These are phyloP conservation scores for Cytospora mali DNA, from an alignment of 2,329 filamentous ascomycete species.

Conservation along the genomic window DNA sequence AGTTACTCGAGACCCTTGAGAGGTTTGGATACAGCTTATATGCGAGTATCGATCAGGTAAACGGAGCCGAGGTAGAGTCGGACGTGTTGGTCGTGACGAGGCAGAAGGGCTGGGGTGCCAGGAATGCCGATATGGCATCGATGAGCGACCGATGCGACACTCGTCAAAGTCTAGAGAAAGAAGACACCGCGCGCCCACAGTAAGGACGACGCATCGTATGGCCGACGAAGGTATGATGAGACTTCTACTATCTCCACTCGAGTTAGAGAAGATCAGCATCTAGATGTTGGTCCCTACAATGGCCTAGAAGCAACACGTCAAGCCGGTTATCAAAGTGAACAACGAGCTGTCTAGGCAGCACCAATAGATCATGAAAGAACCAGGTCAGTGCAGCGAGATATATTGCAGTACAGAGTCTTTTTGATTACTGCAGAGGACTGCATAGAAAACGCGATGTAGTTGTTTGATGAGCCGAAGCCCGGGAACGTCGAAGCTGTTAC, in stretches of 20 bases:
- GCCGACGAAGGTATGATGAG: too few species aligned
- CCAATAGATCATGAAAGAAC: too few species aligned
- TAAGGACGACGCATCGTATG: neutral
- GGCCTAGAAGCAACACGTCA: too few species aligned
- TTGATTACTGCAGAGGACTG: too few species aligned
- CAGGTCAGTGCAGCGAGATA: neutral
- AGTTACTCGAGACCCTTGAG: slow-evolving; percentile 40
- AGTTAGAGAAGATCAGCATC: too few species aligned
- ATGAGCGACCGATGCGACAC: neutral
- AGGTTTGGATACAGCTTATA: slow-evolving; percentile 43
- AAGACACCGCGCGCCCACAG: neutral
- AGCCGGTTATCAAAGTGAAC: neutral
- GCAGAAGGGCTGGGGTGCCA: slow-evolving; percentile 25
- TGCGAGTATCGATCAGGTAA: slow-evolving; percentile 40
- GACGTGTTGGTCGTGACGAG: slow-evolving; percentile 28
- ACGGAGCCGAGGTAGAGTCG: slow-evolving; percentile 16
- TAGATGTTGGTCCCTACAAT: too few species aligned
- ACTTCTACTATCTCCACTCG: too few species aligned
- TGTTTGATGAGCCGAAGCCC: neutral
- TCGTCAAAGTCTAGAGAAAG: neutral
- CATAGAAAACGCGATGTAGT: neutral
- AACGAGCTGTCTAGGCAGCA: neutral
- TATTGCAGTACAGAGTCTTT: neutral
- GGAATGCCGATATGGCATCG: slow-evolving; percentile 23
- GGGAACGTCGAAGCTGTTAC: neutral